Evolutionary conservation across 2,329 filamentous ascomycete species (phyloP).

Genomic region (Exophiala calicioides): DNA sequence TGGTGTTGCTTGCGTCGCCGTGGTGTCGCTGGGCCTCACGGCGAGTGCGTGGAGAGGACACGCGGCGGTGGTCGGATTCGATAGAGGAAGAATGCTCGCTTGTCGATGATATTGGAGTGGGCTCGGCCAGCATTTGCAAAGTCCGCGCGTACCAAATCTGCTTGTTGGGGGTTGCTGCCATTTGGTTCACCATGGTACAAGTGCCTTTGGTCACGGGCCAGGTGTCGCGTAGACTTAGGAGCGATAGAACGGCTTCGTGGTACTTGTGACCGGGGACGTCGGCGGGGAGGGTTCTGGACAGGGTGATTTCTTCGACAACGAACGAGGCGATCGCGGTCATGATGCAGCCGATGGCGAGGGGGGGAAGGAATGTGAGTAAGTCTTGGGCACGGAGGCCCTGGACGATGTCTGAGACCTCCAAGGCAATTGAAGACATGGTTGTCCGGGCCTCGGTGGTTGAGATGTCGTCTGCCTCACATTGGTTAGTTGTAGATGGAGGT

Average conservation of each 20-base stretch:
- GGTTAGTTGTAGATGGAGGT: no score
- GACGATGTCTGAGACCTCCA: not conserved
- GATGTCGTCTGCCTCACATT: no score
- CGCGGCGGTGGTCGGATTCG: no score
- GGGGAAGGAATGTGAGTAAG: not conserved
- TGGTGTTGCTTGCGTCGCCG: no score
- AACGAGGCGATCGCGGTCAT: conserved; percentile 2
- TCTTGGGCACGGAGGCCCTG: conserved; percentile 2
- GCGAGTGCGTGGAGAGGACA: no score
- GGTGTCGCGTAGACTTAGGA: not conserved
- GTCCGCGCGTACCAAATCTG: conserved; percentile 9
- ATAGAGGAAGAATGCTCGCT: no score
- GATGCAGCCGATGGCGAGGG: conserved; percentile 3
- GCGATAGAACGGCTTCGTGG: conserved; percentile 4
- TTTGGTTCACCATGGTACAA: conserved; percentile 5
- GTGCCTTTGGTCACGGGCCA: conserved; percentile 1
- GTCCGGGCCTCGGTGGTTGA: no score
- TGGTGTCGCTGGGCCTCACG: no score
- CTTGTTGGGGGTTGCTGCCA: conserved; percentile 4
- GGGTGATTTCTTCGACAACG: conserved; percentile 6
- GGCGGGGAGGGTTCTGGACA: not conserved
- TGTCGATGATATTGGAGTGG: not conserved
- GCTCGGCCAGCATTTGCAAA: conserved; percentile 9
- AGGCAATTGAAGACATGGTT: no score
- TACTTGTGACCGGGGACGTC: conserved; percentile 4